These are phyloP conservation scores for Asclepias syriaca DNA, from an alignment of 257 asterid genomes.

Conservation along the genomic window DNA sequence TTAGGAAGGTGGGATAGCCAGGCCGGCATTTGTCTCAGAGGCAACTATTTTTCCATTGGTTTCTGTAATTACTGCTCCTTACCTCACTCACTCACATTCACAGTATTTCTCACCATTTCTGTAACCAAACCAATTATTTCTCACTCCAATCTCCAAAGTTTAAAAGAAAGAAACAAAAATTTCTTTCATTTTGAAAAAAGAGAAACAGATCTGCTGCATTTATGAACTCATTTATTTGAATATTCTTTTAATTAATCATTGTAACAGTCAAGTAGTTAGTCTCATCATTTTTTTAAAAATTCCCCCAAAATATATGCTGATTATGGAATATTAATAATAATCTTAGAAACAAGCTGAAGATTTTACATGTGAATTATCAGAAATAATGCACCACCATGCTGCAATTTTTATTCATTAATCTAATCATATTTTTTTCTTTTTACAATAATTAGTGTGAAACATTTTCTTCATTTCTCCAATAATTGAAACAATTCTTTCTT, in stretches of 20 bases:
- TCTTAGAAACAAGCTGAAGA: too few species aligned
- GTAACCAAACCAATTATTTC: background rate
- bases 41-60: conserved; percentile 15
- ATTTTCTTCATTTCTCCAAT: background rate
- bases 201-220: background rate
- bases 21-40: conserved; percentile 28
- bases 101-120: conserved; percentile 16
- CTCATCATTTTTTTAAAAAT: too few species aligned
- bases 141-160: too few species aligned
- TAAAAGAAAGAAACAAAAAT: too few species aligned
- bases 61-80: background rate
- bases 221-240: too few species aligned
- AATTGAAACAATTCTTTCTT: background rate
- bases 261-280: too few species aligned
- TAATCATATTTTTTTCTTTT: too few species aligned
- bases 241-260: too few species aligned
- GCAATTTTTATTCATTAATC: background rate
- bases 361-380: too few species aligned
- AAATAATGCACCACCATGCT: background rate
- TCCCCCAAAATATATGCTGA: too few species aligned
- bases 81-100: background rate
- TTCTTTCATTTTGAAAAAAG: too few species aligned
- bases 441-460: background rate
- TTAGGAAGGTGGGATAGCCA: conserved; percentile 8
- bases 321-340: too few species aligned